Base-by-base conservation (phyloP, 805 yeast genomes). In the Lachancea mirantina region DNA sequence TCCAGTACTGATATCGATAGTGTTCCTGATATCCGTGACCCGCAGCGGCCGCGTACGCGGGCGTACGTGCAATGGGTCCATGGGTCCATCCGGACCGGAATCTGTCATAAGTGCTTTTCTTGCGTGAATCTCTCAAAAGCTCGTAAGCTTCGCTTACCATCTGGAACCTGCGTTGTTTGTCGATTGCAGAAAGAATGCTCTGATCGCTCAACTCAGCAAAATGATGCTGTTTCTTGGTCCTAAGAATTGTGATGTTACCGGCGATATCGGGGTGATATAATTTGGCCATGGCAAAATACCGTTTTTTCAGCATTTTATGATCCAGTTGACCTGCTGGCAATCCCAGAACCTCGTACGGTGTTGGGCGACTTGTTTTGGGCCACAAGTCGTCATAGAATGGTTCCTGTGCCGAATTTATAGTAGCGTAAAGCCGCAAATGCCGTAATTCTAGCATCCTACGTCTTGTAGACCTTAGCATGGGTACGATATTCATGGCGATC, bases 181-280 rank as follows among this genome's bases (percentile, higher is more conserved):
- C 63, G 7, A 41, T 42, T 2, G 23, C 7, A 1, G 49, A 29
- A 17, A 52, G 30, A 34, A 25, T 41, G 58, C 42, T 26, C n/a
- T 25, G 19, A 13, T 24, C 26, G 26, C 14, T 25, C 15, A 23
- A 26, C 21, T 14, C 39, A 14, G 23, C 23, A 18, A 25, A 14
- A 24, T 30, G 23, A 20, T 28, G 32, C 9, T 26, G 11, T 3
- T 30, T 19, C 11, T 17, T 24, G 8, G 16, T 13, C 9, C 24
- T 22, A 27, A 38, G 13, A 10, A 72, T 52, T 4, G 41, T 38
- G 9, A 43, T 35, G 20, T 55, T 52, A 11, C 46, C 39, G 2
- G 64, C 46, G 3, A 69, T 52, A 50, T 87, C 96, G 0, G 96
- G 96, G 52, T 87, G 96, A 46, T 87, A 87, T 7, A 76, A 50